Conservation (phyloP, 2,329 filamentous ascomycete species). For the Zasmidium citrigriseum region DNA sequence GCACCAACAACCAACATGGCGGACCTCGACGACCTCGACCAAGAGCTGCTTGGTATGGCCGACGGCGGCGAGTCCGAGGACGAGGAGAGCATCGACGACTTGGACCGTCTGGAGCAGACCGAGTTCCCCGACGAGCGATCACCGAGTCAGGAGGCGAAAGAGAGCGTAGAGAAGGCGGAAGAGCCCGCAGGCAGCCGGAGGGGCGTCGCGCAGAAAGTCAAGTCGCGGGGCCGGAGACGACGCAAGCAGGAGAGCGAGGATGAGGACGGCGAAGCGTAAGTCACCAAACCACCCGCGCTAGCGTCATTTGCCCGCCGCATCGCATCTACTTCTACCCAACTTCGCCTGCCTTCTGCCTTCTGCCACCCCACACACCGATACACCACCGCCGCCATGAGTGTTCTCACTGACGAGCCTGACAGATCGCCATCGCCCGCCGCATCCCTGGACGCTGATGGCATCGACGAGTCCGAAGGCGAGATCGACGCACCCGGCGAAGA, state of each 20-base stretch:
- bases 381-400: constrained; percentile 8
- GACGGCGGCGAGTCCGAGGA: constrained; percentile 60
- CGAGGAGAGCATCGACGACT: constrained; percentile 41
- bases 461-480: constrained; percentile 84
- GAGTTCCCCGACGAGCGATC: constrained; percentile 53
- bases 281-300: constrained; percentile 27
- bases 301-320: constrained; percentile 14
- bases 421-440: constrained; percentile 27
- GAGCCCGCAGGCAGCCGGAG: constrained; percentile 36
- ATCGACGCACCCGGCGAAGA: constrained; percentile 28
- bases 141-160: constrained; percentile 51
- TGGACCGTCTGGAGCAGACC: constrained; percentile 53
- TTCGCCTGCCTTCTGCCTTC: neutral
- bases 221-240: constrained; percentile 45
- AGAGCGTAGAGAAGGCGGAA: constrained; percentile 40
- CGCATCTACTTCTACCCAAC: constrained; percentile 1
- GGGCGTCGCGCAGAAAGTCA: constrained; percentile 52
- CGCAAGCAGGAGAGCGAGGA: constrained; percentile 62
- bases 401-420: constrained; percentile 9
- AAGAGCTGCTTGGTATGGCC: constrained; percentile 89
- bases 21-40: constrained; percentile 63
- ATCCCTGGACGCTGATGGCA: constrained; percentile 78
- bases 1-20: constrained; percentile 37
- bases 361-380: constrained; percentile 3
- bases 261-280: constrained; percentile 76